A percentile compares a stretch with the other conserved stretches of the same genome.
Evolutionary conservation across 805 yeast genomes (phyloP).

Genomic region (Candida maltosa): DNA sequence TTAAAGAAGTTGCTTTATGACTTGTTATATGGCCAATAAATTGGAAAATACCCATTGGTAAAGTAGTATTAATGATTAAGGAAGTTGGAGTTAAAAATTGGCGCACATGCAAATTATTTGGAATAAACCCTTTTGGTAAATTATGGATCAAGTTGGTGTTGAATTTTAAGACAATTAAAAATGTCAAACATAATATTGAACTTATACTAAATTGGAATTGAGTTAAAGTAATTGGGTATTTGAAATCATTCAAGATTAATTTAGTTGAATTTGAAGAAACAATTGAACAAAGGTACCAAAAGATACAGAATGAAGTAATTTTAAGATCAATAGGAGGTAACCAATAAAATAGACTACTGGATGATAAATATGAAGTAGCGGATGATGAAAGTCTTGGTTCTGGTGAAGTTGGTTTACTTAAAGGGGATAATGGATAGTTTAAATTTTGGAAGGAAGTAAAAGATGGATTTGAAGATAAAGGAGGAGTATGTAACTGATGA

Average conservation of each 20-base stretch:
- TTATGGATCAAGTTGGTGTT: constrained; percentile 16
- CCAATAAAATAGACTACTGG: constrained; percentile 8
- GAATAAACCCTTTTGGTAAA: constrained; percentile 49
- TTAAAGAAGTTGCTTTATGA: constrained; percentile 86
- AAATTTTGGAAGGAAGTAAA: constrained; percentile 4
- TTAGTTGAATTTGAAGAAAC: constrained; percentile 81
- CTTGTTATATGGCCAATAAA: constrained; percentile 87
- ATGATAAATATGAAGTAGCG: not conserved
- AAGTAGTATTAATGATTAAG: constrained; percentile 58
- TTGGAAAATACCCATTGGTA: constrained; percentile 95
- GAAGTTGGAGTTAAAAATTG: constrained; percentile 54
- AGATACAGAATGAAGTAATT: constrained; percentile 47
- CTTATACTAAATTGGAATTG: constrained; percentile 82
- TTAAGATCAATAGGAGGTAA: constrained; percentile 23
- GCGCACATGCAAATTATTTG: constrained; percentile 25
- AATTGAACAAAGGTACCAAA: constrained; percentile 82
- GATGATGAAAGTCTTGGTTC: constrained; percentile 1
- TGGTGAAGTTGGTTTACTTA: constrained; percentile 8
- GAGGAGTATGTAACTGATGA: constrained; percentile 9
- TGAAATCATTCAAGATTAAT: constrained; percentile 63
- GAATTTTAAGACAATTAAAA: constrained; percentile 11
- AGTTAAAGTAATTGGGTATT: constrained; percentile 84
- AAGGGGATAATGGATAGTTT: constrained; percentile 3
- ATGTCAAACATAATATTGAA: constrained; percentile 47
- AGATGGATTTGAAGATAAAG: constrained; percentile 5